Evolutionary conservation across 2,329 filamentous ascomycete species (phyloP), one percentile per base, ranked within the genome.

Genomic region (Apiospora pterosperma): DNA sequence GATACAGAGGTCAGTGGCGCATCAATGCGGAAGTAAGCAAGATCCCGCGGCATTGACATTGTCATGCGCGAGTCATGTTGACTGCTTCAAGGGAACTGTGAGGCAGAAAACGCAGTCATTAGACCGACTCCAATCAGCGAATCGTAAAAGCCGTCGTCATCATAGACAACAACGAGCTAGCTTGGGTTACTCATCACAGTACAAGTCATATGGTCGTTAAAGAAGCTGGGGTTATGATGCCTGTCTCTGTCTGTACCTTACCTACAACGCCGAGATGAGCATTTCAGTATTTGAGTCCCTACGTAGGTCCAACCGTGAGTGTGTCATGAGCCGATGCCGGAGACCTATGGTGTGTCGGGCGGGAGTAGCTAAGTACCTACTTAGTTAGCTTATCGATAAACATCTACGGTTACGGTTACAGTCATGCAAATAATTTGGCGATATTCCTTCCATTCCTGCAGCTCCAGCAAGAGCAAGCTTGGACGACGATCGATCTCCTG

Each of bases 301-400:
- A n/a, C n/a, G n/a, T n/a, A n/a, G n/a, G n/a, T n/a, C n/a, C 23
- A 52, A 25, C 44, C 28, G n/a, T n/a, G n/a, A 34, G 48, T 55
- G 48, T 55, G 48, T 55, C 48, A 55, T 31, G 19, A 55, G 48
- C 48, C 48, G 48, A 55, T 55, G 48, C 48, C 48, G 48, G 48
- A 55, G 28, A n/a, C 48, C 8, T 48, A 25, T 16, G 48, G 48
- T 21, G n/a, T n/a, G 48, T 55, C 8, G 48, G 48, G 48, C 48
- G 28, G 28, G 48, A n/a, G n/a, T n/a, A n/a, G n/a, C n/a, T n/a
- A n/a, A n/a, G n/a, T n/a, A n/a, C 19, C 48, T 10, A 16, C 5
- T 19, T 4, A 31, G 10, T 34, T 16, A 10, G 28, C 48, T 55
- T 55, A 55, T 55, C 48, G 48, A 55, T 55, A 55, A 55, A 31